Evolutionary conservation across 257 asterid species (phyloP).

Genomic region (Orobanche coerulescens): DNA sequence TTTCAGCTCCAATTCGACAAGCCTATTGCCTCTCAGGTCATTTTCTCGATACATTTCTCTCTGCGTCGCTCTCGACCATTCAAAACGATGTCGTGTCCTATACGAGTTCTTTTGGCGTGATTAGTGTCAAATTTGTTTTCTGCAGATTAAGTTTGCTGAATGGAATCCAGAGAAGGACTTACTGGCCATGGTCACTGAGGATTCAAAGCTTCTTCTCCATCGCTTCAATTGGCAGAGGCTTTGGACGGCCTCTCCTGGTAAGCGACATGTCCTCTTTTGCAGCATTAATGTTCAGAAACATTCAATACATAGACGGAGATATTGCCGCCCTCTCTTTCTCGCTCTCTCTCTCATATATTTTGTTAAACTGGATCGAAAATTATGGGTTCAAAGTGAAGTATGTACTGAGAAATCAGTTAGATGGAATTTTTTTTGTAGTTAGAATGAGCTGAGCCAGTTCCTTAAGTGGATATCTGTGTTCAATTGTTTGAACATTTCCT

Average conservation of each 20-base stretch:
- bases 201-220: constrained; percentile 83
- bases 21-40: constrained; percentile 76
- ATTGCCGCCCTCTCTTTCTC: too few species aligned
- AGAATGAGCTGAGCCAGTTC: neutral
- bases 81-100: neutral
- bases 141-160: constrained; percentile 82
- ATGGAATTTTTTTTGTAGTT: neutral
- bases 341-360: too few species aligned
- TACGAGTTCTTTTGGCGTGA: neutral
- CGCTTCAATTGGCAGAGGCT: constrained; percentile 99
- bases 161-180: constrained; percentile 99
- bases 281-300: neutral
- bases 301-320: too few species aligned
- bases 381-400: neutral
- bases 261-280: neutral
- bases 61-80: neutral
- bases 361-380: too few species aligned
- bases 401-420: neutral
- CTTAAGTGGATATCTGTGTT: neutral
- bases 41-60: neutral
- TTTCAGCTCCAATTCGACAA: constrained; percentile 95
- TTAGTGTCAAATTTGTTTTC: neutral
- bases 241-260: constrained; percentile 84
- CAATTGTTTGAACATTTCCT: constrained; percentile 10
- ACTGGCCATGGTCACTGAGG: constrained; percentile 88